These are phyloP conservation scores for Phytophthora citricola DNA, from an alignment of 352 stramenopile species.

Conservation along the genomic window DNA sequence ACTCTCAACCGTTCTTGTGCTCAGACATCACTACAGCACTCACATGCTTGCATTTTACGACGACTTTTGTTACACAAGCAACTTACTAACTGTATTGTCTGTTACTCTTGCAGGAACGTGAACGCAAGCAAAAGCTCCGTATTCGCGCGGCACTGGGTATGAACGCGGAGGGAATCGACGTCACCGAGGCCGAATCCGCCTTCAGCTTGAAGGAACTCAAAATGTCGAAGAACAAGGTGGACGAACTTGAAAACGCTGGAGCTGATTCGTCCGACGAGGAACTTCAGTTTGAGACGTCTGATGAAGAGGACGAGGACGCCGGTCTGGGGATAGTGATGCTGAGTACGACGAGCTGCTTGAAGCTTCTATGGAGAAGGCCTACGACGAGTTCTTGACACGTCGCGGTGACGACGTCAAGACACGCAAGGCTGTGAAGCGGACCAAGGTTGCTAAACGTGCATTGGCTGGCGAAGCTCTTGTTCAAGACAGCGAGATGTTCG, in stretches of 20 bases:
- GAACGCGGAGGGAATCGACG: constrained; percentile 84
- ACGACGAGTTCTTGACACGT: constrained; percentile 81
- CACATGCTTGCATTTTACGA: constrained; percentile 22
- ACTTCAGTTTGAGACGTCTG: constrained; percentile 43
- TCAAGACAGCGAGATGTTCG: constrained; percentile 84
- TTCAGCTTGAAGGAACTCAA: constrained; percentile 86
- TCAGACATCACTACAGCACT: constrained; percentile 68
- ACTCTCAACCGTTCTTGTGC: constrained; percentile 90
- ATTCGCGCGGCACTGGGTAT: constrained; percentile 84
- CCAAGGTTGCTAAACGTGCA: constrained; percentile 85
- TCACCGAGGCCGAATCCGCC: constrained; percentile 79
- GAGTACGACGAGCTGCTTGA: constrained; percentile 86
- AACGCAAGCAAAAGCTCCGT: constrained; percentile 87
- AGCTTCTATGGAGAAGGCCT: constrained; percentile 86
- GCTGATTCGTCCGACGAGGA: constrained; percentile 50
- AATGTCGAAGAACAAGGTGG: constrained; percentile 79
- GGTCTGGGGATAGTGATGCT: constrained; percentile 61
- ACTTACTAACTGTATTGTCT: constrained; percentile 16
- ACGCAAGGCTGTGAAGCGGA: constrained; percentile 85
- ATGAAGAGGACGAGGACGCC: constrained; percentile 45
- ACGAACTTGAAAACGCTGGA: constrained; percentile 76
- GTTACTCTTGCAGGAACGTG: constrained; percentile 65
- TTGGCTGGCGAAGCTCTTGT: constrained; percentile 81
- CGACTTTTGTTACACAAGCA: neutral
- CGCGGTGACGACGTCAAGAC: constrained; percentile 85